phyloP scores from a whole-genome alignment of 208 protist species.

The Crithidia bombi region DNA sequence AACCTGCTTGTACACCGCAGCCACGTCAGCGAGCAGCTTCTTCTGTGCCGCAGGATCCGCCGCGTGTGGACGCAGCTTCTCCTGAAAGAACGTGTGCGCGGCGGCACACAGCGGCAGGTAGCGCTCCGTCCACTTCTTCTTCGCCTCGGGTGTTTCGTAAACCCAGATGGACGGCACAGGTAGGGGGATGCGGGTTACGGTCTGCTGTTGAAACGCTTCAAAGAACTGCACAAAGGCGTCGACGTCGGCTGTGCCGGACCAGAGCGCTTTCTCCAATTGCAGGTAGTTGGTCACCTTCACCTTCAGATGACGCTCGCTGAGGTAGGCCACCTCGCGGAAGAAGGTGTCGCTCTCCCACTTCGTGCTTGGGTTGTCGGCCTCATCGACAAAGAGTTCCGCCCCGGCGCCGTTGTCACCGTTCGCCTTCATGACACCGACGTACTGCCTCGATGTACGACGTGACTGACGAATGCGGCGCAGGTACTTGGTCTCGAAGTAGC shows the following conservation, averaged over 20 bases:
- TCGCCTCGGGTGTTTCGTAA: conserved; percentile 65
- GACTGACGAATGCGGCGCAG: conserved; percentile 58
- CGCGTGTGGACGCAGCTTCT: conserved; percentile 44
- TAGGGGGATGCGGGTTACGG: conserved; percentile 70
- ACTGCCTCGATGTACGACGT: conserved; percentile 49
- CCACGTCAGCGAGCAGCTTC: conserved; percentile 53
- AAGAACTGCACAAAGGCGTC: conserved; percentile 75
- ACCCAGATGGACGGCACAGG: conserved; percentile 80
- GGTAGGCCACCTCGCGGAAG: conserved; percentile 74
- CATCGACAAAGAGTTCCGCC: conserved; percentile 60
- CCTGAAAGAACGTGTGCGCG: conserved; percentile 63
- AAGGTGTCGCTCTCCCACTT: conserved; percentile 79
- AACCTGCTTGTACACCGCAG: conserved; percentile 48
- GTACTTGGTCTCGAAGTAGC: conserved; percentile 59
- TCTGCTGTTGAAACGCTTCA: conserved; percentile 72
- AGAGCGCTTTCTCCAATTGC: conserved; percentile 74
- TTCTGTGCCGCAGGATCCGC: conserved; percentile 30
- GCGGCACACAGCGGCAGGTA: conserved; percentile 68
- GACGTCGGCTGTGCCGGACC: conserved; percentile 32
- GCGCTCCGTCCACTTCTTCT: conserved; percentile 74
- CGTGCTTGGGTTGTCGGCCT: conserved; percentile 83
- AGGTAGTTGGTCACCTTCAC: conserved; percentile 73
- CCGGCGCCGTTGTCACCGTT: conserved; percentile 1
- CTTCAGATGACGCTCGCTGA: conserved; percentile 74
- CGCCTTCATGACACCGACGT: conserved; percentile 52